Conservation (phyloP, 148 eudicot genomes). For the Chenopodium quinoa region DNA sequence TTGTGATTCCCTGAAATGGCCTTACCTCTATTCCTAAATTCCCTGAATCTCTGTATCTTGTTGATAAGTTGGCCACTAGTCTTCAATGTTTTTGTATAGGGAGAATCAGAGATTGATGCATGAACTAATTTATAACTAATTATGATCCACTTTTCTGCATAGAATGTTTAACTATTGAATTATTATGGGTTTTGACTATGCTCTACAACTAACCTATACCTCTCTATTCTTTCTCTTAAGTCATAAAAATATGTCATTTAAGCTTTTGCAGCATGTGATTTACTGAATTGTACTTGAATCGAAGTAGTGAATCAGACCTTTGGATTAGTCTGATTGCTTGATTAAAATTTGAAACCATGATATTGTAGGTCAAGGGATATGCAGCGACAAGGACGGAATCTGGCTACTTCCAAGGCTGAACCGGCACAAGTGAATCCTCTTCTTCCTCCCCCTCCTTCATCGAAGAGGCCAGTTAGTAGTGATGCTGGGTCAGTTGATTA, state of each 20-base stretch:
- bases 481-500: conserved; percentile 49
- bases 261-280: not conserved
- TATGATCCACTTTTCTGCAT: not conserved
- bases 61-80: not conserved
- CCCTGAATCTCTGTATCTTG: not conserved
- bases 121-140: not conserved
- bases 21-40: not conserved
- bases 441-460: conserved; percentile 80
- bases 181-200: not conserved
- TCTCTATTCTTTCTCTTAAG: too few species aligned
- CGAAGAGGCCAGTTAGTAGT: conserved; percentile 43
- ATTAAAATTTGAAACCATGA: not conserved
- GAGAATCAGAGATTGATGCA: not conserved
- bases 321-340: not conserved
- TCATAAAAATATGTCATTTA: not conserved
- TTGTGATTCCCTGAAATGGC: not conserved
- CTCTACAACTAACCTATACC: not conserved
- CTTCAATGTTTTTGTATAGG: not conserved
- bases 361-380: conserved; percentile 70
- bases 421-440: conserved; percentile 45
- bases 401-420: conserved; percentile 27
- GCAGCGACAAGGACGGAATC: conserved; percentile 46
- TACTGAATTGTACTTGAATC: not conserved
- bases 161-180: not conserved
- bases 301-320: not conserved